A percentile compares a stretch with the other conserved stretches of the same genome.
Conservation (phyloP, 331 rosid genomes). For the Spiraea crenata region DNA sequence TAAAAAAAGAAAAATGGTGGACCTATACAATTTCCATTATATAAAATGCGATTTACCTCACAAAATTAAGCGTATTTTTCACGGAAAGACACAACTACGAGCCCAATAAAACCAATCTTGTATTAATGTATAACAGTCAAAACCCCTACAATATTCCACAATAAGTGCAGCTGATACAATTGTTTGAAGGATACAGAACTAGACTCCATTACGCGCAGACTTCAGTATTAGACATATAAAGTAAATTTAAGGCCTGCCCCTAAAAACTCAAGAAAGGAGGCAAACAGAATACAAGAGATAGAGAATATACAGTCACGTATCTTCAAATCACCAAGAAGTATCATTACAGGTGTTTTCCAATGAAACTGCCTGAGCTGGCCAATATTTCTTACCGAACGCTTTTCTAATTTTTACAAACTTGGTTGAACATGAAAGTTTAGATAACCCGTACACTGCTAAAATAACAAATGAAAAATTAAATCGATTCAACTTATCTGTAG, state of each 20-base stretch:
- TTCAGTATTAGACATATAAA: not conserved
- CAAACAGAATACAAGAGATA: not conserved
- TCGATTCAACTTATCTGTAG: not conserved
- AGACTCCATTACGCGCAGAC: not conserved
- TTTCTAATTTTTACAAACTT: not conserved
- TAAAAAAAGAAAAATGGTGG: not conserved
- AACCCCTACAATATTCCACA: not conserved
- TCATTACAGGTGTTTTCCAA: not conserved
- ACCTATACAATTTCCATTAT: slow-evolving; percentile 5
- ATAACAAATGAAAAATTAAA: not conserved
- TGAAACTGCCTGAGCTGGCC: not conserved
- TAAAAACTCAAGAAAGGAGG: not conserved
- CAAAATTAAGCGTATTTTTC: not conserved
- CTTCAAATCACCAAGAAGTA: not conserved
- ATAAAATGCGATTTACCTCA: slow-evolving; percentile 2
- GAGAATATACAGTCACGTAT: not conserved
- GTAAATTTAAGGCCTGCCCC: not conserved
- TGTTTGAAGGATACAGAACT: not conserved
- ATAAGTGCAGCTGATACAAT: not conserved
- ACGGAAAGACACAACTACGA: not conserved
- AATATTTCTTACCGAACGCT: not conserved
- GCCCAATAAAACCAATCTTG: not conserved
- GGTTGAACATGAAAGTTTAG: not conserved
- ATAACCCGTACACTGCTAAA: not conserved
- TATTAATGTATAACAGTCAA: not conserved